phyloP scores from a whole-genome alignment of 345 rosid genomes.

The Xanthoceras sorbifolium region DNA sequence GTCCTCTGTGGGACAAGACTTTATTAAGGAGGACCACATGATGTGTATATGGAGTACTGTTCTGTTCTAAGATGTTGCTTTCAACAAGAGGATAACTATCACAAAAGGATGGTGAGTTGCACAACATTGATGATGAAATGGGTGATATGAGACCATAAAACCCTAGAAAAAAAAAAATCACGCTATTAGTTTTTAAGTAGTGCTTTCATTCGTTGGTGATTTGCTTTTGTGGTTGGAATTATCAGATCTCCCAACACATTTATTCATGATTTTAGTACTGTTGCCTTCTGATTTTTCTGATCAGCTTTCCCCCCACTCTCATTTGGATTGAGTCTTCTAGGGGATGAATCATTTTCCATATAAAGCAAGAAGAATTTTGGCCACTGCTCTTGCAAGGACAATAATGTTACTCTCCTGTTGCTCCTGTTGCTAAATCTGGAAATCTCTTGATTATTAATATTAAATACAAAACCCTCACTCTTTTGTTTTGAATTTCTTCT shows the following conservation, averaged over 20 bases:
- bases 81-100: conserved; percentile 57
- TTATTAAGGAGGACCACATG: conserved; percentile 75
- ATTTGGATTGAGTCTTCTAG: conserved; percentile 4
- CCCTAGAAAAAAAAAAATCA: conserved; percentile 34
- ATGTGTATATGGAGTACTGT: conserved; percentile 44
- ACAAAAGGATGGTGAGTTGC: conserved; percentile 30
- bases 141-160: conserved; percentile 42
- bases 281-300: conserved; percentile 4
- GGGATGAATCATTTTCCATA: conserved; percentile 46
- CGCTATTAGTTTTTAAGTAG: conserved; percentile 22
- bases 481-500: neutral
- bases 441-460: neutral
- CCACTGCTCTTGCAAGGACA: conserved; percentile 17
- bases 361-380: conserved; percentile 5
- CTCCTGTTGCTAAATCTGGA: conserved; percentile 6
- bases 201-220: conserved; percentile 34
- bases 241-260: too few species aligned
- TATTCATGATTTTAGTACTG: neutral
- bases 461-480: neutral
- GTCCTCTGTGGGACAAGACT: conserved; percentile 51
- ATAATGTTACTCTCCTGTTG: conserved; percentile 11
- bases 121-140: conserved; percentile 27
- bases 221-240: neutral
- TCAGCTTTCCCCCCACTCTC: conserved; percentile 19
- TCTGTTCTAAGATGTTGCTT: conserved; percentile 77